A percentile compares a stretch with the other conserved stretches of the same genome.
These are phyloP conservation scores for Magnusiomyces paraingens DNA, from an alignment of 1,139 yeast genomes.

Conservation along the genomic window DNA sequence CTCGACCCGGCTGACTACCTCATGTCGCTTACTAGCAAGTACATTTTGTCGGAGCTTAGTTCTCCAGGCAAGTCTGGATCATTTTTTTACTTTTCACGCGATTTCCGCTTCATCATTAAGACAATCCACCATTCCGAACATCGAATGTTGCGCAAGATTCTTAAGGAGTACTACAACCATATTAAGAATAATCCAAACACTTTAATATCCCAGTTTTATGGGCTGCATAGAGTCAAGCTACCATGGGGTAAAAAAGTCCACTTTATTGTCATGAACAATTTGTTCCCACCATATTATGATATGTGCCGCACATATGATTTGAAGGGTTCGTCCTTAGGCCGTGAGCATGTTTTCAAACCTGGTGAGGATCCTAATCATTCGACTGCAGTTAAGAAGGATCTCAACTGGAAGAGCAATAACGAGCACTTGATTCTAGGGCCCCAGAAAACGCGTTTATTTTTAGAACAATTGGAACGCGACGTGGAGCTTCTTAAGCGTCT, in stretches of 20 bases:
- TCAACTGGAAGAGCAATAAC: slow-evolving; percentile 73
- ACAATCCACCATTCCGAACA: slow-evolving; percentile 95
- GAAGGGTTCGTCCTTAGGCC: slow-evolving; percentile 89
- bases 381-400: slow-evolving; percentile 60
- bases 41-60: slow-evolving; percentile 83
- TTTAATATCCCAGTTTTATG: slow-evolving; percentile 86
- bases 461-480: slow-evolving; percentile 68
- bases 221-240: slow-evolving; percentile 88
- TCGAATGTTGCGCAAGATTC: slow-evolving; percentile 64
- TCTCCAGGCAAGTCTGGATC: slow-evolving; percentile 98
- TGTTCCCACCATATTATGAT: slow-evolving; percentile 91
- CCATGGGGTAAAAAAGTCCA: slow-evolving; percentile 83
- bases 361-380: slow-evolving; percentile 20
- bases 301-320: slow-evolving; percentile 83
- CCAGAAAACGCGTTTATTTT: slow-evolving; percentile 48
- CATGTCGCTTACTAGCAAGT: slow-evolving; percentile 86
- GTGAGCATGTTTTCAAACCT: slow-evolving; percentile 36
- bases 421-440: slow-evolving; percentile 70
- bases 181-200: slow-evolving; percentile 84
- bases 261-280: slow-evolving; percentile 92
- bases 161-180: slow-evolving; percentile 74
- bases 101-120: slow-evolving; percentile 88
- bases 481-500: slow-evolving; percentile 62
- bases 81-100: slow-evolving; percentile 89
- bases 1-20: slow-evolving; percentile 95